Conservation (phyloP, 345 rosid genomes). For the Citrus mangshanensis region DNA sequence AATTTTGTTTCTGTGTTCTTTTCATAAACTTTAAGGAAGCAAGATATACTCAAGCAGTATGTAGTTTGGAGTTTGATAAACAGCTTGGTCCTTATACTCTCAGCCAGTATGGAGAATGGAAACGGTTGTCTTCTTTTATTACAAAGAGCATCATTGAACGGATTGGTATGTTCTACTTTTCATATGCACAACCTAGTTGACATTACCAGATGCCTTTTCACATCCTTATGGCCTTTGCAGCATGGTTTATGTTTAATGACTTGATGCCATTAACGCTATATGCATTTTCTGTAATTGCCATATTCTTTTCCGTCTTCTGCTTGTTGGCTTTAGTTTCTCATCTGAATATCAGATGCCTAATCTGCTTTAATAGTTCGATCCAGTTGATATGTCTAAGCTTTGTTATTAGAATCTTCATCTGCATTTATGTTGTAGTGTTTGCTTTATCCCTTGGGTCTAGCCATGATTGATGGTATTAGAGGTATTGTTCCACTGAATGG, state of each 20-base stretch:
- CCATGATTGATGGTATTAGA: background rate
- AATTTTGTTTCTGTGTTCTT: background rate
- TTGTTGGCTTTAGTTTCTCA: background rate
- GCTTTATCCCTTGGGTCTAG: background rate
- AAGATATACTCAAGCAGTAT: conserved; percentile 67
- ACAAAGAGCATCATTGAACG: conserved; percentile 52
- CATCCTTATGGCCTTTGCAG: background rate
- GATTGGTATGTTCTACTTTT: conserved; percentile 45
- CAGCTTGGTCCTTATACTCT: conserved; percentile 77
- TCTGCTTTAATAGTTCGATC: background rate
- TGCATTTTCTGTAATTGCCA: background rate
- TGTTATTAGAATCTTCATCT: background rate
- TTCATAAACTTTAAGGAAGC: conserved; percentile 49
- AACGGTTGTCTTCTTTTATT: conserved; percentile 60
- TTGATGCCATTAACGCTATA: background rate
- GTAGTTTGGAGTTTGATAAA: conserved; percentile 69
- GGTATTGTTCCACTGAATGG: background rate
- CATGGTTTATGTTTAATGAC: conserved; percentile 4
- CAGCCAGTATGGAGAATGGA: conserved; percentile 71
- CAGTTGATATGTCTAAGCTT: background rate
- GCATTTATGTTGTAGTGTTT: background rate
- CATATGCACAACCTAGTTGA: background rate
- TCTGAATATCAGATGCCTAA: background rate
- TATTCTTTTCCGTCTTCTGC: background rate
- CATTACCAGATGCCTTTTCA: background rate